A percentile compares a stretch with the other conserved stretches of the same genome.
These are phyloP conservation scores for Vitis labrusca DNA, from an alignment of 164 flowering plant genomes.

Conservation along the genomic window DNA sequence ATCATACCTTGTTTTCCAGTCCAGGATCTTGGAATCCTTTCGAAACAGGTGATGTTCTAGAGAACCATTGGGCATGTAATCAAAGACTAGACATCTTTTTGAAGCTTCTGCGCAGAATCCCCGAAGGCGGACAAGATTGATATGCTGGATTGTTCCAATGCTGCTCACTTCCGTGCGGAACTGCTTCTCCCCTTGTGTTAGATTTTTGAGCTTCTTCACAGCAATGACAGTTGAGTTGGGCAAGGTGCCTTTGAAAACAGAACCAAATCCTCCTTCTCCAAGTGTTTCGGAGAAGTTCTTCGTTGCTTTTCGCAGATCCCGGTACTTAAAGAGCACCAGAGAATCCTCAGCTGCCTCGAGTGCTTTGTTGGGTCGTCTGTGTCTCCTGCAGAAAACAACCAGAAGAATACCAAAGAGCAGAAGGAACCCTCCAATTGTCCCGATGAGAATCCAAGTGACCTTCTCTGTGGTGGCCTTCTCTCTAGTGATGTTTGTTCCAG, in stretches of 20 bases:
- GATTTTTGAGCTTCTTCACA: constrained; percentile 50
- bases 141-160: constrained; percentile 64
- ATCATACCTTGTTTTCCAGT: constrained; percentile 44
- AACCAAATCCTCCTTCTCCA: constrained; percentile 62
- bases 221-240: constrained; percentile 41
- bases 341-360: constrained; percentile 33
- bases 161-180: constrained; percentile 66
- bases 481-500: not conserved
- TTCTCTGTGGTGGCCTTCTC: not conserved
- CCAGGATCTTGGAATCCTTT: constrained; percentile 12
- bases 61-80: constrained; percentile 58
- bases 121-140: constrained; percentile 52
- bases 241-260: constrained; percentile 49
- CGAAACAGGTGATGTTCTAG: constrained; percentile 38
- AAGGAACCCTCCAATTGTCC: not conserved
- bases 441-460: not conserved
- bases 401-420: constrained; percentile 1
- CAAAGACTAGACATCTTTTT: constrained; percentile 50
- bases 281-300: constrained; percentile 51
- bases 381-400: constrained; percentile 11
- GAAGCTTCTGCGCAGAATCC: constrained; percentile 56
- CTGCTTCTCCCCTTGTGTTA: constrained; percentile 57
- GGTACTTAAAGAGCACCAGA: constrained; percentile 35
- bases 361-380: not conserved
- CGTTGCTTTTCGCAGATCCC: constrained; percentile 44